Conservation (phyloP, 2,329 filamentous ascomycete genomes). For the Neonectria hederae region DNA sequence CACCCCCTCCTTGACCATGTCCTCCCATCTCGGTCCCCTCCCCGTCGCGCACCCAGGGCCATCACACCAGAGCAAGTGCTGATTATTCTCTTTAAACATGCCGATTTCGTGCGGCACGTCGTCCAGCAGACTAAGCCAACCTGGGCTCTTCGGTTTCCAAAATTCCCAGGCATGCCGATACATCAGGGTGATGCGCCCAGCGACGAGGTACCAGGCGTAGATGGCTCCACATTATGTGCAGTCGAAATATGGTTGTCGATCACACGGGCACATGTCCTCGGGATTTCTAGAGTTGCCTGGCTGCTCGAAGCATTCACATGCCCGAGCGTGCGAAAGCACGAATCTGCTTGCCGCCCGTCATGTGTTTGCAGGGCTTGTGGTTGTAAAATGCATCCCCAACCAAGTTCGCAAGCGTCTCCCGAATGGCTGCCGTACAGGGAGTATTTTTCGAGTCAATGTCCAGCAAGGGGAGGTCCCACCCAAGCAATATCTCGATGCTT, state of each 20-base stretch:
- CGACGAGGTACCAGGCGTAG: not conserved
- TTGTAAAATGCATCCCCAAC: not conserved
- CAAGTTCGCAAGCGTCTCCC: not conserved
- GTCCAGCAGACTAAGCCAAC: constrained; percentile 1
- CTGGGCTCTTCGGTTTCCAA: not conserved
- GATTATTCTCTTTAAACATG: not conserved
- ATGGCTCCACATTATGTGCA: not conserved
- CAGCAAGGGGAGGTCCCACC: constrained; percentile 2
- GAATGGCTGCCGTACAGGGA: not conserved
- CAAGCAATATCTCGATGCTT: not conserved
- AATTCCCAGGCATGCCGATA: not conserved
- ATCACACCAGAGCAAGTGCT: constrained; percentile 2
- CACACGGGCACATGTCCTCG: not conserved
- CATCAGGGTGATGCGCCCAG: not conserved
- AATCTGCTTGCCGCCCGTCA: not conserved
- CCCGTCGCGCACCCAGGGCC: not conserved
- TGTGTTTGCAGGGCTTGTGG: constrained; percentile 1
- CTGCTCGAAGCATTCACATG: constrained; percentile 2
- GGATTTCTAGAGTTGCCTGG: not conserved
- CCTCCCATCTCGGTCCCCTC: not conserved
- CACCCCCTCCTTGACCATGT: not conserved
- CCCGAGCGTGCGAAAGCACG: not conserved
- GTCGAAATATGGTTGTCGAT: not conserved
- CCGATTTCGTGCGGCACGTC: not conserved
- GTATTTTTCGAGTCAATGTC: not conserved